phyloP scores from a whole-genome alignment of 345 rosid genomes.

The Gossypium australe region DNA sequence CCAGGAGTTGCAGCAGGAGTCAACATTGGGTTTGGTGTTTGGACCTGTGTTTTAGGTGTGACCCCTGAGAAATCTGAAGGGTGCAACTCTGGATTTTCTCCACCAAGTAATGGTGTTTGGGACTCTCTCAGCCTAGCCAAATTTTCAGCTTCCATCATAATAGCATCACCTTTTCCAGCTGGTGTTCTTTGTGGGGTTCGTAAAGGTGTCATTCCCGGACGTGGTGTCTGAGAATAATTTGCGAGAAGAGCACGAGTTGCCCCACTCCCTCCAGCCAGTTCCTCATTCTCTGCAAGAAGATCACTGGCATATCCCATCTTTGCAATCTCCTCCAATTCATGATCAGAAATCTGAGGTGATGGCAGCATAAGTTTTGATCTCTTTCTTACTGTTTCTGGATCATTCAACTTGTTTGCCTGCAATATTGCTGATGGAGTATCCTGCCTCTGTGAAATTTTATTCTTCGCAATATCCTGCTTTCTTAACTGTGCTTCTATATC shows the following conservation, averaged over 20 bases:
- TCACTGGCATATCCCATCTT: slow-evolving; percentile 98
- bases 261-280: slow-evolving; percentile 79
- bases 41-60: slow-evolving; percentile 84
- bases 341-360: slow-evolving; percentile 93
- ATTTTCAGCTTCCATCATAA: slow-evolving; percentile 99
- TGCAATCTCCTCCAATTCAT: slow-evolving; percentile 93
- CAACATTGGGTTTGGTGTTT: slow-evolving; percentile 87
- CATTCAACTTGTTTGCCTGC: slow-evolving; percentile 97
- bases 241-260: slow-evolving; percentile 96
- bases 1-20: slow-evolving; percentile 97
- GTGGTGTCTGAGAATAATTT: slow-evolving; percentile 82
- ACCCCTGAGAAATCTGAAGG: slow-evolving; percentile 99
- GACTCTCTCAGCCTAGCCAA: slow-evolving; percentile 95
- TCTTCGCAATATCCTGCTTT: slow-evolving; percentile 79
- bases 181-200: slow-evolving; percentile 98
- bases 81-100: slow-evolving; percentile 97
- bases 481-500: slow-evolving; percentile 84
- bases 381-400: slow-evolving; percentile 92
- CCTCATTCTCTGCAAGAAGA: slow-evolving; percentile 75
- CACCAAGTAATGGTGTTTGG: slow-evolving; percentile 94
- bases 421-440: slow-evolving; percentile 91
- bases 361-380: slow-evolving; percentile 97
- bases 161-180: slow-evolving; percentile 92
- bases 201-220: slow-evolving; percentile 78
- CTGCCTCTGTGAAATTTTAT: slow-evolving; percentile 88